Percentiles rank a stretch among this genome's conserved stretches.
Evolutionary conservation across 1,284 basidiomycete genomes (phyloP).

Genomic region (Violaceomyces palustris): DNA sequence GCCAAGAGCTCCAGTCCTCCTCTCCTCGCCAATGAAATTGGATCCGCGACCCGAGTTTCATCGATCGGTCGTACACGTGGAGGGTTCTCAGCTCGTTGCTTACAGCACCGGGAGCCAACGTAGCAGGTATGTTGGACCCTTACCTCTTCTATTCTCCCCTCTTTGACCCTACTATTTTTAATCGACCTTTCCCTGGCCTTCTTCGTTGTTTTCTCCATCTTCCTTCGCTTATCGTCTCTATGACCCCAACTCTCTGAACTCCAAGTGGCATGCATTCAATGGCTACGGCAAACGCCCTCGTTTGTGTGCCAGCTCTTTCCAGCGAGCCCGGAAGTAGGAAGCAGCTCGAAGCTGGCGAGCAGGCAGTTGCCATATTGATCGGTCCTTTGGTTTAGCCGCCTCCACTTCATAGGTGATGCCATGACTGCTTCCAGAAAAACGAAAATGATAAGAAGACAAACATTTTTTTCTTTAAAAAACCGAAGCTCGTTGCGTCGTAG

Average conservation of each 20-base stretch:
- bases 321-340: not conserved
- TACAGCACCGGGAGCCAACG: conserved; percentile 55
- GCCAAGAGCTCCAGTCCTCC: conserved; percentile 64
- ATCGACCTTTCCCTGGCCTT: too few species aligned
- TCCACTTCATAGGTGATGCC: too few species aligned
- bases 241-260: not conserved
- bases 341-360: conserved; percentile 2
- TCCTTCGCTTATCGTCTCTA: not conserved
- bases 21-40: conserved; percentile 63
- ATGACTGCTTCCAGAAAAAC: too few species aligned
- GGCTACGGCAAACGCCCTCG: conserved; percentile 40
- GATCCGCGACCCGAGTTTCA: conserved; percentile 77
- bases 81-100: conserved; percentile 59
- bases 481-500: not conserved
- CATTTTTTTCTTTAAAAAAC: too few species aligned
- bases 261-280: conserved; percentile 43
- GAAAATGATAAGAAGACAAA: too few species aligned
- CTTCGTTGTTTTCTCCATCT: too few species aligned
- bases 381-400: conserved; percentile 14
- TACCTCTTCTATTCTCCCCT: not conserved
- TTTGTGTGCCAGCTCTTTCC: conserved; percentile 26
- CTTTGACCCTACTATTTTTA: not conserved
- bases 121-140: conserved; percentile 19
- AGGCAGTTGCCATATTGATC: conserved; percentile 21
- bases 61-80: conserved; percentile 63